These are phyloP conservation scores for Smittium culicis DNA, from an alignment of 371 early-diverging fungal species.

Conservation along the genomic window DNA sequence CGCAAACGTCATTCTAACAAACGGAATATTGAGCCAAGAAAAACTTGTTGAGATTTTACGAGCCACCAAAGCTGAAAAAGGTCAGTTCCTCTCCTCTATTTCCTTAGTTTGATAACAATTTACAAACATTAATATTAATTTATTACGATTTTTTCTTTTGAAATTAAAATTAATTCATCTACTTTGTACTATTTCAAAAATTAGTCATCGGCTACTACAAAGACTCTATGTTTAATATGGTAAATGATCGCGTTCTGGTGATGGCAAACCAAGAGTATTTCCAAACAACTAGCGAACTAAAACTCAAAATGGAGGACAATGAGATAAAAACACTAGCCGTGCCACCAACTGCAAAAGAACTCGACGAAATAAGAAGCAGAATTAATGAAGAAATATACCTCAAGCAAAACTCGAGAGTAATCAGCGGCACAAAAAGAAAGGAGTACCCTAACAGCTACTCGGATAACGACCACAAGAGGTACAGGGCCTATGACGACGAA, in stretches of 20 bases:
- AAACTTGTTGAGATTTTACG: conserved; percentile 11
- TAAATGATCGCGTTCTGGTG: conserved; percentile 41
- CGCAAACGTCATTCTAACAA: conserved; percentile 18
- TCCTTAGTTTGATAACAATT: too few species aligned
- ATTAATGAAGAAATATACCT: conserved; percentile 41
- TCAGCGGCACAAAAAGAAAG: conserved; percentile 41
- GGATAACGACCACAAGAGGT: conserved; percentile 18
- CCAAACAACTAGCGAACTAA: conserved; percentile 43
- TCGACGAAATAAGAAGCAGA: conserved; percentile 36
- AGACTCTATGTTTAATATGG: conserved; percentile 39
- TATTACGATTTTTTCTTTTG: too few species aligned
- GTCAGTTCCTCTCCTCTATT: too few species aligned
- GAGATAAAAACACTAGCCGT: conserved; percentile 39
- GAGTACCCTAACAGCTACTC: conserved; percentile 10
- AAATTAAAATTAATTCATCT: conserved; percentile 14
- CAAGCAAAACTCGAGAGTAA: conserved; percentile 33
- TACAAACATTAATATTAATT: too few species aligned
- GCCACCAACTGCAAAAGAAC: conserved; percentile 50
- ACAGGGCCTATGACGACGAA: neutral
- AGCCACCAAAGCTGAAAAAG: conserved; percentile 24
- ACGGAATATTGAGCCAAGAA: conserved; percentile 16
- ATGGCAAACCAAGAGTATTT: conserved; percentile 50
- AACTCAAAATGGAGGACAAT: conserved; percentile 45
- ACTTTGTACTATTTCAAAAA: too few species aligned
- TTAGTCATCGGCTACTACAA: conserved; percentile 25